Percentiles rank a stretch among this genome's conserved stretches.
These are phyloP conservation scores for slime mould (Dictyostelium discoideum) DNA, from an alignment of 78 protist genomes.

Conservation along the genomic window DNA sequence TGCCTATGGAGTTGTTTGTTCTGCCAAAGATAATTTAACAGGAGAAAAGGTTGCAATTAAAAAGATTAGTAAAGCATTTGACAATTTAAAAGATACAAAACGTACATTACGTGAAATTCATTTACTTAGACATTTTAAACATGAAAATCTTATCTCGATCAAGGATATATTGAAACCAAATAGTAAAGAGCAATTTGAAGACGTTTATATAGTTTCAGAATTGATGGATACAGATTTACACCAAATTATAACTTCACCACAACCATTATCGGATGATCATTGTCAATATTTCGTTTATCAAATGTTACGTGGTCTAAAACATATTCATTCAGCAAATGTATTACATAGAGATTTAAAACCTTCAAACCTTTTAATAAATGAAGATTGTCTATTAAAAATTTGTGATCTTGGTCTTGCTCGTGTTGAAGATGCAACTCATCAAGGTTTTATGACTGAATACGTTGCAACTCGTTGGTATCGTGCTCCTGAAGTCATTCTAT, in stretches of 20 bases:
- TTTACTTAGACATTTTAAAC: slow-evolving; percentile 85
- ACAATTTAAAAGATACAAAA: slow-evolving; percentile 93
- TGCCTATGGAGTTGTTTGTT: slow-evolving; percentile 81
- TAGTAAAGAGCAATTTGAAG: slow-evolving; percentile 43
- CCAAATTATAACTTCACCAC: slow-evolving; percentile 93
- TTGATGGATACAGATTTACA: slow-evolving; percentile 98
- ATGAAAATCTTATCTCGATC: slow-evolving; percentile 83
- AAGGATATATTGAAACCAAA: slow-evolving; percentile 73
- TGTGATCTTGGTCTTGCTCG: slow-evolving; percentile 91
- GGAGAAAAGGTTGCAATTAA: slow-evolving; percentile 95
- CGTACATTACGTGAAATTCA: slow-evolving; percentile 98
- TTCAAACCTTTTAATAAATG: slow-evolving; percentile 95
- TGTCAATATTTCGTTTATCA: slow-evolving; percentile 97
- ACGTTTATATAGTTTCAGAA: slow-evolving; percentile 94
- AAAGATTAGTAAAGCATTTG: slow-evolving; percentile 94
- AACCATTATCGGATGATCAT: slow-evolving; percentile 97
- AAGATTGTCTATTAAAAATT: slow-evolving; percentile 95
- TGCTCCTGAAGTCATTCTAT: slow-evolving; percentile 96
- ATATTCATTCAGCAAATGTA: slow-evolving; percentile 97
- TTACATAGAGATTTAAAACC: slow-evolving; percentile 98
- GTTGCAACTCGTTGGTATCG: slow-evolving; percentile 99
- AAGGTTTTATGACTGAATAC: slow-evolving; percentile 88
- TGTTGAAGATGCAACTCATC: slow-evolving; percentile 55
- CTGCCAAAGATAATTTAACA: slow-evolving; percentile 58
- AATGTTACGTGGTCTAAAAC: slow-evolving; percentile 94